Conservation (phyloP, 208 protist species). For the Trypanosomatidae sp. region DNA sequence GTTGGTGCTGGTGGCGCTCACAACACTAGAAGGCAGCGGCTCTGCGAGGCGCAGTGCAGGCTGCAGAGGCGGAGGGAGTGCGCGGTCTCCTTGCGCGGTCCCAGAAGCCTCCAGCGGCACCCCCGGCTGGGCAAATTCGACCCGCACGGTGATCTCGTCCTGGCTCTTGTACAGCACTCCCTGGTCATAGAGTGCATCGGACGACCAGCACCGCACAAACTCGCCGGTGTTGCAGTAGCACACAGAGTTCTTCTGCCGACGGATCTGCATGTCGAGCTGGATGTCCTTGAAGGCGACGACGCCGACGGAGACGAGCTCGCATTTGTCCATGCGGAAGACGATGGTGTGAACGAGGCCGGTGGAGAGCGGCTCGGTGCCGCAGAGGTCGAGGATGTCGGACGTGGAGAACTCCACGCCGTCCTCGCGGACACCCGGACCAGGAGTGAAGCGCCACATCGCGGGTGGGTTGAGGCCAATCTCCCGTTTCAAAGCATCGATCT, state of each 20-base stretch:
- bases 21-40: conserved; percentile 9
- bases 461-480: conserved; percentile 55
- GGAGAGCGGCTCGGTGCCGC: conserved; percentile 68
- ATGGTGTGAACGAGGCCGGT: conserved; percentile 45
- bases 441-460: conserved; percentile 64
- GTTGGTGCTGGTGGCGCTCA: conserved; percentile 6
- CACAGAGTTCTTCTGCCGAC: conserved; percentile 52
- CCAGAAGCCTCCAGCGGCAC: conserved; percentile 23
- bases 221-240: conserved; percentile 83
- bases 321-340: conserved; percentile 73
- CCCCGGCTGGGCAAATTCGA: conserved; percentile 42
- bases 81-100: neutral
- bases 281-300: conserved; percentile 50
- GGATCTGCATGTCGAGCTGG: conserved; percentile 51
- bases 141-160: conserved; percentile 56
- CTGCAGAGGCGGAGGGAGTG: conserved; percentile 20
- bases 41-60: conserved; percentile 6
- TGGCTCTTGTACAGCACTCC: conserved; percentile 51
- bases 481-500: conserved; percentile 47
- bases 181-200: conserved; percentile 38
- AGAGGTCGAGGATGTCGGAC: conserved; percentile 72
- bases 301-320: conserved; percentile 70
- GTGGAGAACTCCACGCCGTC: conserved; percentile 70
- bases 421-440: conserved; percentile 65
- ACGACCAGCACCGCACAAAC: conserved; percentile 44